phyloP scores from a whole-genome alignment of 1,284 basidiomycete genomes.

The Hemileia vastatrix region DNA sequence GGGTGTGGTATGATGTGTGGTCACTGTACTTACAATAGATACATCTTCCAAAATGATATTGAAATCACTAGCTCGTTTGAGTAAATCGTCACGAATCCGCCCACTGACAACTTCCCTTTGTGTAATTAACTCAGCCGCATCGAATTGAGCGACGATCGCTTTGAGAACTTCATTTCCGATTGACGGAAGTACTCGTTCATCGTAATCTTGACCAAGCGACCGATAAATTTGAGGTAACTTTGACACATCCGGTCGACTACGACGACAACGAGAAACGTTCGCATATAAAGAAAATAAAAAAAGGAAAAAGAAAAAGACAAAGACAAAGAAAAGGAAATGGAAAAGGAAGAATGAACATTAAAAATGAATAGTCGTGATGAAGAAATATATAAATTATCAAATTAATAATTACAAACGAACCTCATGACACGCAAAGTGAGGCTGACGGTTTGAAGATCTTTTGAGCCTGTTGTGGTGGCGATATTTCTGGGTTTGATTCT shows the following conservation, averaged over 20 bases:
- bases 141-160: conserved; percentile 95
- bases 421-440: conserved; percentile 93
- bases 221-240: conserved; percentile 93
- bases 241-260: conserved; percentile 68
- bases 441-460: conserved; percentile 93
- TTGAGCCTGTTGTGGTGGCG: conserved; percentile 89
- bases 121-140: conserved; percentile 86
- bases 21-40: conserved; percentile 65
- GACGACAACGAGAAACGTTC: not conserved
- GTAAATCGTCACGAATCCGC: conserved; percentile 82
- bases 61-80: conserved; percentile 91
- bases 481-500: conserved; percentile 97
- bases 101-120: conserved; percentile 61
- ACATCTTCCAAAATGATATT: conserved; percentile 94
- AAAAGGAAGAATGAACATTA: no score
- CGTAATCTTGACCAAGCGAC: conserved; percentile 86
- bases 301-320: no score
- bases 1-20: not conserved
- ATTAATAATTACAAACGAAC: conserved; percentile 4
- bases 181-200: conserved; percentile 71
- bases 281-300: no score
- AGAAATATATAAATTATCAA: no score
- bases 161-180: conserved; percentile 96
- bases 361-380: no score
- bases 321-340: no score